Evolutionary conservation across 208 protist species (phyloP), one percentile per base, ranked within the genome.

Genomic region (Balamuthia mandrillaris): DNA sequence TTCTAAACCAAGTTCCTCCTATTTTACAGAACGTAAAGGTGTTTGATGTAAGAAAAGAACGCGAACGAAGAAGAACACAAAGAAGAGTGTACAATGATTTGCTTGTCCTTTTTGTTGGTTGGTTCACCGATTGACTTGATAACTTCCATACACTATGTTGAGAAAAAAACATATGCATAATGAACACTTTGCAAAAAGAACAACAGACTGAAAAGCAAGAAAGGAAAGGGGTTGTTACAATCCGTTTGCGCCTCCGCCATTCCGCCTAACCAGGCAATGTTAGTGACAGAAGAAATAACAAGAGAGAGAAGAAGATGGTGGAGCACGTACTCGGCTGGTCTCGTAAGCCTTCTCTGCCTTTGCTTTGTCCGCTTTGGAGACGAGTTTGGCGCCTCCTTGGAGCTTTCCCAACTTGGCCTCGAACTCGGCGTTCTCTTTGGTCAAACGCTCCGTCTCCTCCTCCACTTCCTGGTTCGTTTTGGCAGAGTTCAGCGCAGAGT

Each of bases 171-270:
- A 6, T 33, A 31, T 16, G 27, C 21, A 3, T 5, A n/a, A 52
- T n/a, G n/a, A 5, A 37, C n/a, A 0, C 10, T n/a, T 18, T 24
- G 10, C 27, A 3, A 5, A 21, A 10, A 49, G 2, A 6, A 21
- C 37, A 47, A 51, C 3, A 74, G 27, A 21, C 14, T 61, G n/a
- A 3, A 33, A n/a, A 41, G 10, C 3, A 10, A 35, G 1, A 0
- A 65, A 35, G 29, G 58, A 16, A 31, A n/a, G 1, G 56, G n/a
- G 6, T 16, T 4, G 0, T 24, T 51, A 75, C 65, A 37, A 75
- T 75, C n/a, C 65, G 45, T 44, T 75, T 75, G 42, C 65, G 65
- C 39, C 52, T 75, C 14, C 65, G 65, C 65, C 65, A 75, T 44
- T 75, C 65, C 1, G 33, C 3, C 42, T 51, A 27, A 2, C n/a